Evolutionary conservation across 2,329 filamentous ascomycete genomes (phyloP).

Genomic region (Emericellopsis atlantica): DNA sequence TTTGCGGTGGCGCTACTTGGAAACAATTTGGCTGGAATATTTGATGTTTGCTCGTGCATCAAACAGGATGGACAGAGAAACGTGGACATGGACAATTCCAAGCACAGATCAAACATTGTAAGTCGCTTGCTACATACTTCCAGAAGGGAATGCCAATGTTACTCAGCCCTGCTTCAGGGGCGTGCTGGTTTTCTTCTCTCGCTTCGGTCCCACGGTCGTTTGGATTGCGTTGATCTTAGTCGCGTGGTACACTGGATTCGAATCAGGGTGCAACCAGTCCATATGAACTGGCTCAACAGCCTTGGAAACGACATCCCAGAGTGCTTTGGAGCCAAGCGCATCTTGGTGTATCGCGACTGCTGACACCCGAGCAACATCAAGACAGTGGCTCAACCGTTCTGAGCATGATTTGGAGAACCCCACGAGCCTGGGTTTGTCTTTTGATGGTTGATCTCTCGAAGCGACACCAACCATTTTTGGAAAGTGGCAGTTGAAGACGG

Average conservation of each 20-base stretch:
- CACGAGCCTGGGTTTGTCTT: constrained; percentile 40
- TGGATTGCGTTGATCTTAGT: constrained; percentile 22
- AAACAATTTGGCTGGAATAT: too few species aligned
- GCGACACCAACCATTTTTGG: constrained; percentile 40
- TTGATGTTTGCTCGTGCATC: too few species aligned
- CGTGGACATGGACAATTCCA: too few species aligned
- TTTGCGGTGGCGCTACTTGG: too few species aligned
- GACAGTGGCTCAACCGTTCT: constrained; percentile 37
- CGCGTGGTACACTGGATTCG: constrained; percentile 11
- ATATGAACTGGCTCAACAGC: constrained; percentile 38
- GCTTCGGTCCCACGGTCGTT: constrained; percentile 20
- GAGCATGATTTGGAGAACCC: constrained; percentile 50
- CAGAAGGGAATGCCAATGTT: too few species aligned
- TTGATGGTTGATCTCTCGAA: constrained; percentile 24
- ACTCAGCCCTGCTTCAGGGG: too few species aligned
- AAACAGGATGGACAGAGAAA: too few species aligned
- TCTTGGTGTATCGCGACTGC: constrained; percentile 45
- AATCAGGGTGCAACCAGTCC: constrained; percentile 33
- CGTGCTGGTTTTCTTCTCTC: background rate
- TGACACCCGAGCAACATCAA: constrained; percentile 52
- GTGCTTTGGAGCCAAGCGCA: constrained; percentile 41
- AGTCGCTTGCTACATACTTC: too few species aligned
- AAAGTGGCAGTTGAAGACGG: constrained; percentile 46
- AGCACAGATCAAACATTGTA: too few species aligned
- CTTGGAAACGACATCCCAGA: constrained; percentile 42